These are phyloP conservation scores for Aspergillus affinis DNA, from an alignment of 495 filamentous ascomycete species.

Conservation along the genomic window DNA sequence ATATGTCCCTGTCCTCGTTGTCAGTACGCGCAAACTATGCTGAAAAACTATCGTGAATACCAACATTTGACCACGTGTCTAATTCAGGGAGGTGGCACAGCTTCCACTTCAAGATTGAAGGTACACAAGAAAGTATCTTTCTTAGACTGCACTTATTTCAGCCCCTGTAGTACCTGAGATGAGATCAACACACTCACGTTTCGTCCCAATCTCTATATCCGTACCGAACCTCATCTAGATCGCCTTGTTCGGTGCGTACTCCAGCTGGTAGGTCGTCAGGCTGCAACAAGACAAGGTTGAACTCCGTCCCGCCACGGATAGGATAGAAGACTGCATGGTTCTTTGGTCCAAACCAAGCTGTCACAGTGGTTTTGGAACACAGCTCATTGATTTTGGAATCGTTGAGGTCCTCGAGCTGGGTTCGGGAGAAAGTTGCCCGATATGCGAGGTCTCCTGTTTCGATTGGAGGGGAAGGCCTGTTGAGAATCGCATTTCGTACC, in stretches of 20 bases:
- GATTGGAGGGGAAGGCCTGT: slow-evolving; percentile 33
- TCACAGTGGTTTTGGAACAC: slow-evolving; percentile 7
- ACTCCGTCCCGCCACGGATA: slow-evolving; percentile 52
- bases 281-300: slow-evolving; percentile 63
- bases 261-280: slow-evolving; percentile 58
- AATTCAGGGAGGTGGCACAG: slow-evolving; percentile 53
- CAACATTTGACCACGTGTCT: slow-evolving; percentile 43
- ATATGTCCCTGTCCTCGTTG: slow-evolving; percentile 31
- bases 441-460: slow-evolving; percentile 66
- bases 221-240: slow-evolving; percentile 14
- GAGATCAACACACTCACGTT: slow-evolving; percentile 3
- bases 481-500: slow-evolving; percentile 41
- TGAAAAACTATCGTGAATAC: slow-evolving; percentile 12
- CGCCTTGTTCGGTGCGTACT: slow-evolving; percentile 3
- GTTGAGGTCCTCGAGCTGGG: slow-evolving; percentile 13
- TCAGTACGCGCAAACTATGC: background rate
- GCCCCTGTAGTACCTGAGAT: background rate
- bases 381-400: slow-evolving; percentile 16
- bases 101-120: slow-evolving; percentile 51
- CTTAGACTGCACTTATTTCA: slow-evolving; percentile 14
- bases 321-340: slow-evolving; percentile 61
- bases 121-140: slow-evolving; percentile 21
- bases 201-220: slow-evolving; percentile 18
- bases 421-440: slow-evolving; percentile 39
- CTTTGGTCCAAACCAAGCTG: slow-evolving; percentile 59